These are phyloP conservation scores for Starmerella tilneyi DNA, from an alignment of 805 yeast species.

Conservation along the genomic window DNA sequence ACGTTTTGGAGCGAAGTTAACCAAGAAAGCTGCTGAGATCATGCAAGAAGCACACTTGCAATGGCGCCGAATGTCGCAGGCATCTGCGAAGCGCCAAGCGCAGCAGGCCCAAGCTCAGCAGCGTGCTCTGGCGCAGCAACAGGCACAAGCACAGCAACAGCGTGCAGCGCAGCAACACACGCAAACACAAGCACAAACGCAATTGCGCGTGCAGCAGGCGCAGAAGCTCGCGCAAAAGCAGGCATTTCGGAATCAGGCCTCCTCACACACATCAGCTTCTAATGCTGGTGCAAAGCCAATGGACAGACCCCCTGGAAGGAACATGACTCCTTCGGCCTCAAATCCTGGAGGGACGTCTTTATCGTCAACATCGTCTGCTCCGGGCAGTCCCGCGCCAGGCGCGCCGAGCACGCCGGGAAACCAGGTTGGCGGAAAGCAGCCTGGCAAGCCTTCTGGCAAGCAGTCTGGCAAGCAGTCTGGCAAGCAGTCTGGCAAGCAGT, in stretches of 20 bases:
- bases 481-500: slow-evolving; percentile 1
- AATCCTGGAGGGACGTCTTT: too few relatives aligned
- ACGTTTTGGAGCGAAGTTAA: slow-evolving; percentile 82
- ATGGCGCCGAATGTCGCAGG: slow-evolving; percentile 46
- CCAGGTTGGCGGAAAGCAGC: too few relatives aligned
- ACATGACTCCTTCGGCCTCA: too few relatives aligned
- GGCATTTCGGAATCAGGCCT: slow-evolving; percentile 2
- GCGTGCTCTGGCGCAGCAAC: slow-evolving; percentile 23
- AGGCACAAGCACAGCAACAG: slow-evolving; percentile 21
- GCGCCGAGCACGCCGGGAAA: too few relatives aligned
- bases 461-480: background rate
- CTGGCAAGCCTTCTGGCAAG: too few relatives aligned
- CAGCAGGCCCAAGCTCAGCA: slow-evolving; percentile 34
- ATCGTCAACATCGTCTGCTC: too few relatives aligned
- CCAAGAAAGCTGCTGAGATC: slow-evolving; percentile 75
- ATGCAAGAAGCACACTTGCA: slow-evolving; percentile 64
- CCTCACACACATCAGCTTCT: too few relatives aligned
- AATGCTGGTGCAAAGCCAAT: too few relatives aligned
- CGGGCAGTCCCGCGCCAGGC: too few relatives aligned
- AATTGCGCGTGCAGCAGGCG: slow-evolving; percentile 6
- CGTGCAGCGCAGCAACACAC: slow-evolving; percentile 14
- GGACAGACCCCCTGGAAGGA: too few relatives aligned
- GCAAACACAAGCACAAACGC: slow-evolving; percentile 8
- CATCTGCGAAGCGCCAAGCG: slow-evolving; percentile 28
- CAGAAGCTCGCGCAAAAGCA: slow-evolving; percentile 2